Percentiles rank a stretch among this genome's conserved stretches.
Evolutionary conservation across 2,329 filamentous ascomycete genomes (phyloP).

Genomic region (Huntiella decipiens): DNA sequence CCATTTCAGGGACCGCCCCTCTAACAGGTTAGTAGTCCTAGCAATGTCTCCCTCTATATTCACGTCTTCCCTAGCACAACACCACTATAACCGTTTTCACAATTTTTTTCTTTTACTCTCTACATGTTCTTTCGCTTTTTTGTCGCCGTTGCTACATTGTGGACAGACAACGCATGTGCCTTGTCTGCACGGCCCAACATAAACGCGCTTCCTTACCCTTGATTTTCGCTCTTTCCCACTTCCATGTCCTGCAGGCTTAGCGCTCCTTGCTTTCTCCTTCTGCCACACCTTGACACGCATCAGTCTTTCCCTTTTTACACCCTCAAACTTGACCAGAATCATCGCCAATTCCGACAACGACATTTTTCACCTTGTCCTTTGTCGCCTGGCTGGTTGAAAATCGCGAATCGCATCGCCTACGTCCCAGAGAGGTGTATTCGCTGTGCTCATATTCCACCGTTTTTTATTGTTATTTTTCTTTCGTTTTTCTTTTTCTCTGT

Average conservation of each 20-base stretch:
- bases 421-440: neutral
- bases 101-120: neutral
- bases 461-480: neutral
- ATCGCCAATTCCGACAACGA: neutral
- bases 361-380: neutral
- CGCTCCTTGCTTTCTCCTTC: neutral
- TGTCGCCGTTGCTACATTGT: neutral
- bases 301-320: neutral
- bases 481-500: neutral
- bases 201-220: conserved; percentile 1
- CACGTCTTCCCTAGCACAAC: too few relatives aligned
- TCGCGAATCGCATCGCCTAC: neutral
- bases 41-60: too few relatives aligned
- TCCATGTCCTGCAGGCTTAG: neutral
- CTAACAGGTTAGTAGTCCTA: too few relatives aligned
- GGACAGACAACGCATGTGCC: too few relatives aligned
- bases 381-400: neutral
- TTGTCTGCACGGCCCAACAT: neutral
- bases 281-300: neutral
- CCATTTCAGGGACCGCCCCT: too few relatives aligned
- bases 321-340: neutral
- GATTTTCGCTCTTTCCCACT: neutral
- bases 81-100: neutral
- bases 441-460: neutral
- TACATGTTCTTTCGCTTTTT: neutral